Evolutionary conservation across 2,329 filamentous ascomycete genomes (phyloP), one percentile per base, ranked within the genome.

Genomic region (Sporothrix humicola): DNA sequence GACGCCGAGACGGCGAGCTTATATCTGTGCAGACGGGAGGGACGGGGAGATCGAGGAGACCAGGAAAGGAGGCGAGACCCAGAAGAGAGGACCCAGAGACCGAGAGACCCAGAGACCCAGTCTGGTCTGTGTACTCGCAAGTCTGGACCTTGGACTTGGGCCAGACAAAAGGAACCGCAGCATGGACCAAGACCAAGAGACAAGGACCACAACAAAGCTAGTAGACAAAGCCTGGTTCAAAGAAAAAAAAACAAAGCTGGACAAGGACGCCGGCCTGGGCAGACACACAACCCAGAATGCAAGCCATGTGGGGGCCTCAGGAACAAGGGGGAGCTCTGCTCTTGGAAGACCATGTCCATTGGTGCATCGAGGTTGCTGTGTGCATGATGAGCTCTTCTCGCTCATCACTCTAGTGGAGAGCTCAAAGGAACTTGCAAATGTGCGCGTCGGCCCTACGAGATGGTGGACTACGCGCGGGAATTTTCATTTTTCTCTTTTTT

Each of bases 1-100:
- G 46, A 31, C 23, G 59, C 26, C 69, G 44, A 72, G 46, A 44
- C 42, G 20, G 15, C 37, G 63, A 69, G 63, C 63, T 73, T 73
- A 73, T 73, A 73, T 73, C 65, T 66, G 15, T 52, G 46, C 44
- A 52, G 20, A 52, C 7, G 23, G 44, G 20, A 12, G 17, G 31
- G 37, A 15, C 6, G 8, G 42, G 52, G 52, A 56, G 20, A 37
- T 37, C 31, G 7, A 37, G 31, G 31, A 37, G 31, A 7, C 31
- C 31, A 37, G 31, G 4, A 37, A 37, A 37, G 31, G 31, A 37
- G 23, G 23, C 23, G 52, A 48, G 44, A 48, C 44, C 8, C 44
- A 48, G 13, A 48, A 26, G 23, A 26, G 23, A 26, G 23, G 46
- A 48, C 46, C 10, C 46, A 48, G 23, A 56, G 52, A 26, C 52